Evolutionary conservation across 352 stramenopile species (phyloP).

Genomic region (Pythium guiyangense): DNA sequence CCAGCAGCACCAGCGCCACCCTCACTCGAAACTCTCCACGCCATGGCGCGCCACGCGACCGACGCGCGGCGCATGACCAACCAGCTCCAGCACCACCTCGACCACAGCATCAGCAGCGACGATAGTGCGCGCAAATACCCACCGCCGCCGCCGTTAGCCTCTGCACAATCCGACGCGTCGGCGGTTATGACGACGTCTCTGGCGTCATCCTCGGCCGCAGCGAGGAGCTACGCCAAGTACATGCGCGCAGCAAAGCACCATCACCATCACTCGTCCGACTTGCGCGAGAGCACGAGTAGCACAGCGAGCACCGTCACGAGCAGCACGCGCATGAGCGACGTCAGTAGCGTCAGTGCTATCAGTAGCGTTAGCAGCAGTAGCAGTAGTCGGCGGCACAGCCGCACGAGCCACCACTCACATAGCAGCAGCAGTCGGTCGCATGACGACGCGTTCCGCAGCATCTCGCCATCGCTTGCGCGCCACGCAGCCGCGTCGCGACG

Average conservation of each 20-base stretch:
- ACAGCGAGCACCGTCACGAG: conserved; percentile 16
- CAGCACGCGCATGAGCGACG: conserved; percentile 13
- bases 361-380: conserved; percentile 3
- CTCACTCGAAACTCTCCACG: conserved; percentile 6
- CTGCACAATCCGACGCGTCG: not conserved
- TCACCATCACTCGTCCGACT: not conserved
- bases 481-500: conserved; percentile 16
- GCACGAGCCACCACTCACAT: not conserved
- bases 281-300: conserved; percentile 11
- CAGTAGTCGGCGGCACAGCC: not conserved
- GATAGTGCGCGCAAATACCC: not conserved
- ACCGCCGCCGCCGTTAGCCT: not conserved
- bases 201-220: not conserved
- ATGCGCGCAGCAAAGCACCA: conserved; percentile 10
- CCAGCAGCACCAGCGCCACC: not conserved
- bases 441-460: conserved; percentile 4
- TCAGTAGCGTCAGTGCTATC: conserved; percentile 1
- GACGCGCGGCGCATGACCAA: not conserved
- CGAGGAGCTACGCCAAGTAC: conserved; percentile 8
- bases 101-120: not conserved
- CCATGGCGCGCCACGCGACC: conserved; percentile 4
- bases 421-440: not conserved
- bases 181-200: not conserved
- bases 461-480: conserved; percentile 10
- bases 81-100: not conserved